Evolutionary conservation across 305 asterid species (phyloP).

Genomic region (Solanum hybrid): DNA sequence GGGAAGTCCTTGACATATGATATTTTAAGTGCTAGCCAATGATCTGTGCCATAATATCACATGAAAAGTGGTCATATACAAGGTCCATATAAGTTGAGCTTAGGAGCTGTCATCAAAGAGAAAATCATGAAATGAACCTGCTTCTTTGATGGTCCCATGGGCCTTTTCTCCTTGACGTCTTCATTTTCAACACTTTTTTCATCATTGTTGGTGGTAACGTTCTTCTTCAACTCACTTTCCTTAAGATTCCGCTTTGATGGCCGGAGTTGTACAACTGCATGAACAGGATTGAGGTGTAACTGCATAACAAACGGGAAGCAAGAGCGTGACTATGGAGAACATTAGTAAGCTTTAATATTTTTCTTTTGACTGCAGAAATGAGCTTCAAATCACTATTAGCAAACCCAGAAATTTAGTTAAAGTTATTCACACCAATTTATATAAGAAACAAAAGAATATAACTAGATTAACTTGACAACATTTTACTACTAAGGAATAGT

Average conservation of each 20-base stretch:
- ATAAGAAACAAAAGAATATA: background rate
- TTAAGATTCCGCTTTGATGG: conserved; percentile 55
- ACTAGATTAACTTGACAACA: background rate
- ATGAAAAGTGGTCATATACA: background rate
- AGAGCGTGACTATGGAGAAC: background rate
- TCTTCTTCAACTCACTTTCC: conserved; percentile 27
- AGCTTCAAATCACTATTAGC: background rate
- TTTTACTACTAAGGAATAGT: background rate
- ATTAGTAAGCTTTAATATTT: background rate
- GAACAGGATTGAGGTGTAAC: conserved; percentile 81
- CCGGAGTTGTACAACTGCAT: conserved; percentile 81
- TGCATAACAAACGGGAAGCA: conserved; percentile 34
- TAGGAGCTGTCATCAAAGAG: background rate
- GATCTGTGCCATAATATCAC: background rate
- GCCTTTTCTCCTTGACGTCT: conserved; percentile 31
- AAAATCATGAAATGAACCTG: conserved; percentile 29
- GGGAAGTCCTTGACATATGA: background rate
- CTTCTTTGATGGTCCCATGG: conserved; percentile 37
- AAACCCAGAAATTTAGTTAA: background rate
- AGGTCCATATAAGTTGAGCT: background rate
- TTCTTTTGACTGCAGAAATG: background rate
- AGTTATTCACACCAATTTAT: background rate
- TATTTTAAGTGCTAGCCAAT: background rate
- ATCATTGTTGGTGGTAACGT: conserved; percentile 14
- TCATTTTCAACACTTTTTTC: conserved; percentile 36